These are phyloP conservation scores for Waltergamsia citrina DNA, from an alignment of 2,329 filamentous ascomycete species.

Conservation along the genomic window DNA sequence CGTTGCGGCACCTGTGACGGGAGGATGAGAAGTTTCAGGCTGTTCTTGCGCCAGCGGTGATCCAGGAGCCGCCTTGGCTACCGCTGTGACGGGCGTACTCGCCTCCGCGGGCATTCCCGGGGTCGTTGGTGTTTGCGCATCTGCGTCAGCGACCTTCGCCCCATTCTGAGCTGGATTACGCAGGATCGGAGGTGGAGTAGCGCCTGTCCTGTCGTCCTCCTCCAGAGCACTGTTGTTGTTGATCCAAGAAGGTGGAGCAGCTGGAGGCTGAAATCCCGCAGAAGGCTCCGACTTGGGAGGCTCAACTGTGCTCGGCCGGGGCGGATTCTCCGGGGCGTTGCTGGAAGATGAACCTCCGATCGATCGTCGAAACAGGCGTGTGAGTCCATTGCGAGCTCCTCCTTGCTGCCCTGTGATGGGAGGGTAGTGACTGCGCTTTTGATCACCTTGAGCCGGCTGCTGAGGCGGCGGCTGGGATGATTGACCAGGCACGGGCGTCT, in stretches of 20 bases:
- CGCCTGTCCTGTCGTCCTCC: constrained; percentile 36
- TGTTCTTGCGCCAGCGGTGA: constrained; percentile 2
- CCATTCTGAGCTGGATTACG: constrained; percentile 28
- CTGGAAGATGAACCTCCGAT: constrained; percentile 20
- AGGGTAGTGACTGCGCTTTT: constrained; percentile 36
- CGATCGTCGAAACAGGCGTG: constrained; percentile 41
- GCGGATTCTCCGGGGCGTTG: background rate
- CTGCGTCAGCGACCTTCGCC: background rate
- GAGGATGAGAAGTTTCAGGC: background rate
- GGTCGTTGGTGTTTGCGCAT: background rate
- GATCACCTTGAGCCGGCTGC: constrained; percentile 12
- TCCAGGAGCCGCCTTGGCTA: background rate
- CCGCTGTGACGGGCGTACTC: background rate
- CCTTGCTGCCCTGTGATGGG: constrained; percentile 33
- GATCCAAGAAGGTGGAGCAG: constrained; percentile 15
- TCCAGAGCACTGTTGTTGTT: constrained; percentile 22
- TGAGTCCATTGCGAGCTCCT: constrained; percentile 34
- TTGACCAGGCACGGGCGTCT: constrained; percentile 14
- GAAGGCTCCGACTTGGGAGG: background rate
- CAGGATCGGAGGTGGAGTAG: constrained; percentile 48
- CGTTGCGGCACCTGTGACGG: constrained; percentile 7
- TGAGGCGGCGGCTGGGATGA: constrained; percentile 8
- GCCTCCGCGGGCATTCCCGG: background rate
- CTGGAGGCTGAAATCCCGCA: background rate
- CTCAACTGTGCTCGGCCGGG: background rate